A percentile compares a stretch with the other conserved stretches of the same genome.
phyloP scores from a whole-genome alignment of 1,284 basidiomycete genomes.

The Ganoderma lingzhi region DNA sequence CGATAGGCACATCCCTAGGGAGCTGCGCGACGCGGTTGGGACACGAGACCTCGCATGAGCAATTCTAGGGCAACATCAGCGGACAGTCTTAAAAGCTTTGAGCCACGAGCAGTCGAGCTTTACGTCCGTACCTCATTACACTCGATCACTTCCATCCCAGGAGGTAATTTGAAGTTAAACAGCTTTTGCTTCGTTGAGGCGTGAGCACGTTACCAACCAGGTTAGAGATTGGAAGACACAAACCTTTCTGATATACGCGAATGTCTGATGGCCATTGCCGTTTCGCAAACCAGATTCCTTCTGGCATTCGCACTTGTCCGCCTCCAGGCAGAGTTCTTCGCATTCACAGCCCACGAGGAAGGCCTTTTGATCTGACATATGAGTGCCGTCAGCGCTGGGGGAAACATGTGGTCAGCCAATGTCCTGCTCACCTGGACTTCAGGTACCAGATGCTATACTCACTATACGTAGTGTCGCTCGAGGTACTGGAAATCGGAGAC shows the following conservation, averaged over 20 bases:
- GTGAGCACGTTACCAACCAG: background rate
- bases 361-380: conserved; percentile 8
- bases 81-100: too few relatives aligned
- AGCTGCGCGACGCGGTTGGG: conserved; percentile 47
- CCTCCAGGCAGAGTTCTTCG: conserved; percentile 36
- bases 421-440: background rate
- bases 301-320: conserved; percentile 44
- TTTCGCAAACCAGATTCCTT: conserved; percentile 39
- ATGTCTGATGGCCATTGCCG: conserved; percentile 33
- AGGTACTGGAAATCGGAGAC: conserved; percentile 56
- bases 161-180: conserved; percentile 55
- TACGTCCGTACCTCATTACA: conserved; percentile 62
- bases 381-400: background rate
- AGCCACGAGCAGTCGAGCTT: background rate
- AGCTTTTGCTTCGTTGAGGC: conserved; percentile 48
- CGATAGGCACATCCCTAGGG: conserved; percentile 45
- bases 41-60: conserved; percentile 38
- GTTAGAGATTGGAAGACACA: background rate
- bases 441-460: conserved; percentile 29
- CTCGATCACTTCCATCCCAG: conserved; percentile 59
- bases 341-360: conserved; percentile 45
- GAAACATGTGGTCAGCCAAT: background rate
- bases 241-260: conserved; percentile 52
- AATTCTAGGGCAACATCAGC: conserved; percentile 30
- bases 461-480: conserved; percentile 59